Evolutionary conservation across 176 grass and related monocot species (phyloP).

Genomic region (Aegilops bicornis): DNA sequence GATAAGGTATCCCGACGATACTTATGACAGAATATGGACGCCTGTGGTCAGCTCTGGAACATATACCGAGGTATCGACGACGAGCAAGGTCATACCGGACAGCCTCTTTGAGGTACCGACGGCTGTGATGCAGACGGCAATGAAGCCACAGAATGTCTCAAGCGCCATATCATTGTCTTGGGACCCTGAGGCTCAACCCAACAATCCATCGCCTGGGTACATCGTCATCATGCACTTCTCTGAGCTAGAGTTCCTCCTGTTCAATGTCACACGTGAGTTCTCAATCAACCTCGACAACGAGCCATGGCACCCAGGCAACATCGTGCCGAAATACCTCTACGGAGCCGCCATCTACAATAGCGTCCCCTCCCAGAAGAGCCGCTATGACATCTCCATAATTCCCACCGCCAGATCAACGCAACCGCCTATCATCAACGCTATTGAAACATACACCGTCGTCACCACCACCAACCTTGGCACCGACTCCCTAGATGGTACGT

Average conservation of each 20-base stretch:
- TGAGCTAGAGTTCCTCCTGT: slow-evolving; percentile 33
- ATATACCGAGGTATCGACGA: slow-evolving; percentile 31
- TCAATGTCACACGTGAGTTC: slow-evolving; percentile 35
- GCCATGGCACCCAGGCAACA: not conserved
- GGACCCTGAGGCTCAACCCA: not conserved
- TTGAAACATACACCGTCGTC: slow-evolving; percentile 46
- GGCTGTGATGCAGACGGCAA: slow-evolving; percentile 55
- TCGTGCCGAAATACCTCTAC: slow-evolving; percentile 20
- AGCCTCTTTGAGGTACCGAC: slow-evolving; percentile 15
- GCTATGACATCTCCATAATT: slow-evolving; percentile 38
- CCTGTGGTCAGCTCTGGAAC: not conserved
- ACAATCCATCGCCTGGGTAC: slow-evolving; percentile 1
- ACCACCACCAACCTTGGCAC: not conserved
- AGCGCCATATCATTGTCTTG: slow-evolving; percentile 20
- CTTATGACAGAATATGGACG: slow-evolving; percentile 25
- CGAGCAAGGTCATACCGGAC: not conserved
- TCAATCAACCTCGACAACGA: slow-evolving; percentile 24
- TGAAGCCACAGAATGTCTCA: slow-evolving; percentile 41
- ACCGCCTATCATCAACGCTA: slow-evolving; percentile 60
- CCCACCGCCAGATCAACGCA: slow-evolving; percentile 43
- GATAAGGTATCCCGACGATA: slow-evolving; percentile 51
- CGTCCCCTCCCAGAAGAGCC: not conserved
- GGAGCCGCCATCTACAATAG: not conserved
- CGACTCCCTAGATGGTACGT: not conserved
- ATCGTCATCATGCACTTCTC: slow-evolving; percentile 24